phyloP scores from a whole-genome alignment of 2,329 filamentous ascomycete genomes.

The Fusarium sp. region DNA sequence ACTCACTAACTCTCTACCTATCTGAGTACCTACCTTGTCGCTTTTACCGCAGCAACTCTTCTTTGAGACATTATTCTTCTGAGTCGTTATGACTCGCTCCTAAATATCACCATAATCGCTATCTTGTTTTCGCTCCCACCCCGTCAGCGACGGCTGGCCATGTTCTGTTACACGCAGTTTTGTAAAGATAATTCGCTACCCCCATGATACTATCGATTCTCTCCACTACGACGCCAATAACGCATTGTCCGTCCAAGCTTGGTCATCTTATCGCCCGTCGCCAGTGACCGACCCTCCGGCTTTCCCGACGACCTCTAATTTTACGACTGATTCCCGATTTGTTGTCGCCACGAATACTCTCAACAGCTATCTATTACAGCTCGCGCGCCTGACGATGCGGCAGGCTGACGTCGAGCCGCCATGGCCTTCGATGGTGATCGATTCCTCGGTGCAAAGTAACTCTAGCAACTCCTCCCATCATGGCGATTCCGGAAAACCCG shows the following conservation, averaged over 20 bases:
- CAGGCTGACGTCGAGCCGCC: constrained; percentile 40
- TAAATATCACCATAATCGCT: not conserved
- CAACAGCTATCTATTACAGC: constrained; percentile 21
- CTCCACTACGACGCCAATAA: constrained; percentile 24
- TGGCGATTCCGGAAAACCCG: constrained; percentile 49
- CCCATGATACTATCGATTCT: constrained; percentile 40
- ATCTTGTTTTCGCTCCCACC: not conserved
- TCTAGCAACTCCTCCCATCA: constrained; percentile 30
- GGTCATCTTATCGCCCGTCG: constrained; percentile 22
- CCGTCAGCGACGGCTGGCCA: constrained; percentile 40
- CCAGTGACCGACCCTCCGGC: constrained; percentile 17
- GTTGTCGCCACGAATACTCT: constrained; percentile 29
- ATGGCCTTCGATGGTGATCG: constrained; percentile 37
- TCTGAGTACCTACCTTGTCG: not conserved
- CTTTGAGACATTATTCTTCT: constrained; percentile 24
- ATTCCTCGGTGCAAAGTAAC: constrained; percentile 30
- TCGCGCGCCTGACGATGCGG: constrained; percentile 43
- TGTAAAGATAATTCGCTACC: constrained; percentile 38
- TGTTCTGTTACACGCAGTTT: constrained; percentile 34
- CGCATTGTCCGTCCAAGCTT: constrained; percentile 28
- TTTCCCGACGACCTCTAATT: constrained; percentile 7
- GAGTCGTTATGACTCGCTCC: not conserved
- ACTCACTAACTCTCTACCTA: constrained; percentile 8
- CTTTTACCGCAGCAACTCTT: constrained; percentile 16
- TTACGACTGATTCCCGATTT: constrained; percentile 4